Percentiles rank a stretch among this genome's conserved stretches.
Conservation (phyloP, 192 early-diverging fungal species). For the Piromyces finnis region DNA sequence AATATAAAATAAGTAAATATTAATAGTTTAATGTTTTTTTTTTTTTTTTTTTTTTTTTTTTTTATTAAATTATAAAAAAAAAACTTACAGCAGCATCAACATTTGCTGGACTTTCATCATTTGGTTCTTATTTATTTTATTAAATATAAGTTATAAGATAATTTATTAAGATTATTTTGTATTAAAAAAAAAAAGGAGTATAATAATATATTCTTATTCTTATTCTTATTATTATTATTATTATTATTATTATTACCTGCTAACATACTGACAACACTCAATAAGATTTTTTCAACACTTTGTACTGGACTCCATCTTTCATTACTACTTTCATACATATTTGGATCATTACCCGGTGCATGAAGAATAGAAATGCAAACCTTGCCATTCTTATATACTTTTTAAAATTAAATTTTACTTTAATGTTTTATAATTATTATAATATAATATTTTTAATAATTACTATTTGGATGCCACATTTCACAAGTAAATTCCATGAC, state of each 20-base stretch:
- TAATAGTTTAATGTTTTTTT: too few relatives aligned
- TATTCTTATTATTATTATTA: too few relatives aligned
- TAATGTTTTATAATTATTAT: too few relatives aligned
- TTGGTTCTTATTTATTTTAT: constrained; percentile 58
- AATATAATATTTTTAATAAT: too few relatives aligned
- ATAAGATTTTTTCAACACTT: constrained; percentile 91
- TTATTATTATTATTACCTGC: constrained; percentile 32
- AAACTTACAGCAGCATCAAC: constrained; percentile 84
- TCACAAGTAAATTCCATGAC: constrained; percentile 91
- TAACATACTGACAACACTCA: constrained; percentile 88
- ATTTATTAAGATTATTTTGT: too few relatives aligned
- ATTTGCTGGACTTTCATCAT: constrained; percentile 95
- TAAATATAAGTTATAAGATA: not conserved
- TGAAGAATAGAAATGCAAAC: constrained; percentile 98
- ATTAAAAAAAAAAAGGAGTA: too few relatives aligned
- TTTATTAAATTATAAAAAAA: too few relatives aligned
- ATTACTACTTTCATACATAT: constrained; percentile 88
- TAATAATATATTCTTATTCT: too few relatives aligned
- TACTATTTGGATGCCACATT: constrained; percentile 86
- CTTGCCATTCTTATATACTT: constrained; percentile 82
- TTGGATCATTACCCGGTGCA: constrained; percentile 92
- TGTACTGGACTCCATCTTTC: constrained; percentile 97
- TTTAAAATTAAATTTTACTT: too few relatives aligned
- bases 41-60: too few relatives aligned
- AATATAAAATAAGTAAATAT: constrained; percentile 1